Base-by-base conservation (phyloP, 495 filamentous ascomycete genomes). In the Penicillium ucsense region DNA sequence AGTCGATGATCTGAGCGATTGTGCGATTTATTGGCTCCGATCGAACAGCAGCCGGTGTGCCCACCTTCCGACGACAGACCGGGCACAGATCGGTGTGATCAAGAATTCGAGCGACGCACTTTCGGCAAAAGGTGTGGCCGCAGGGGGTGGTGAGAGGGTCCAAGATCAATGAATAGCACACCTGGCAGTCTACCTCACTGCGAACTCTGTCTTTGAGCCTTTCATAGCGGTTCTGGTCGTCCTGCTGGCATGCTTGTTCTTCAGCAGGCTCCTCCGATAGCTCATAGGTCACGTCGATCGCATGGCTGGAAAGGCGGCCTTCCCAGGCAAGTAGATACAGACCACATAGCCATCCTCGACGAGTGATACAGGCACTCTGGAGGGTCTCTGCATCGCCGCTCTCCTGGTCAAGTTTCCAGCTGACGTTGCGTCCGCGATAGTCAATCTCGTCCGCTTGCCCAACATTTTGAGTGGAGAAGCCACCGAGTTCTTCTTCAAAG, bases 51-150 rank as follows among this genome's bases (percentile, higher is more conserved):
- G 78, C 74, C 31, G 78, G 79, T 52, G 88, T 78, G 30, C 77
- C 71, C 12, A 92, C 63, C 29, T 65, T 61, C 46, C 82, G 75
- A 41, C 89, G 82, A 57, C 89, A 95, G 7, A 88, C 72, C 0
- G 89, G 88, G 54, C 89, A 95, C 38, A 84, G 67, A 51, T 77
- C 74, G 20, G 85, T 83, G 56, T 91, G 83, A 59, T 88, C 84
- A 35, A 89, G 64, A 8, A 85, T 78, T 37, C 84, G 77, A 28
- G 81, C 75, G 8, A 94, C 68, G 60, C 89, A 95, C 48, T 76
- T 73, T 31, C 84, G 81, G 62, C 89, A 95, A 62, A 90, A 91
- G 0, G 89, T 94, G 62, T 95, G 89, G 4, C 89, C 89, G 55
- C 89, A 95, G 12, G 78, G 69, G 1, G 88, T 90, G 1, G 89